Evolutionary conservation across 495 filamentous ascomycete species (phyloP).

Genomic region (Hypoxylon fragiforme): DNA sequence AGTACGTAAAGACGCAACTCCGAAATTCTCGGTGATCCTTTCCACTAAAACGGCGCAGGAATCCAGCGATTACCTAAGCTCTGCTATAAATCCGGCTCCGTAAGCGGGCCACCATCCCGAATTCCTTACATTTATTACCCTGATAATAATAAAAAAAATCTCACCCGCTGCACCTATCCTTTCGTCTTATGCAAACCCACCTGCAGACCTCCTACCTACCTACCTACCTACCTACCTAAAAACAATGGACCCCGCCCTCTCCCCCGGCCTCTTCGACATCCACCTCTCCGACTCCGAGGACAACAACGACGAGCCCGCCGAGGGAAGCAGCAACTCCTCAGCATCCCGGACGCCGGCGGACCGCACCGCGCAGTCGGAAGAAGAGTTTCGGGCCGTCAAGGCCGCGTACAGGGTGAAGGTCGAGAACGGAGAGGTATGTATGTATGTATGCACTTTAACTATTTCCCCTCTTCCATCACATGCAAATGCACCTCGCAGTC

Average conservation of each 20-base stretch:
- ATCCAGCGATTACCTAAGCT: too few relatives aligned
- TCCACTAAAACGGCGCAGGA: too few relatives aligned
- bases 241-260: constrained; percentile 32
- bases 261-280: constrained; percentile 43
- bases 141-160: too few relatives aligned
- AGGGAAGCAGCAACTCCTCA: constrained; percentile 13
- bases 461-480: too few relatives aligned
- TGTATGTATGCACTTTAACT: too few relatives aligned
- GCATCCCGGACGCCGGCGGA: constrained; percentile 29
- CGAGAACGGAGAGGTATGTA: constrained; percentile 51
- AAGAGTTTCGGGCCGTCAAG: constrained; percentile 45
- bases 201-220: too few relatives aligned
- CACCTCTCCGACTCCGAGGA: constrained; percentile 46
- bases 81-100: neutral
- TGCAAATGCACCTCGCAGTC: too few relatives aligned
- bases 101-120: neutral
- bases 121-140: too few relatives aligned
- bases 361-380: constrained; percentile 49
- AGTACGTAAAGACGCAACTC: constrained; percentile 18
- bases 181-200: too few relatives aligned
- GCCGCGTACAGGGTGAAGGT: constrained; percentile 44
- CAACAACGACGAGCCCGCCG: constrained; percentile 7
- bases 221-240: too few relatives aligned
- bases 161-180: too few relatives aligned
- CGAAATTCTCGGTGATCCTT: too few relatives aligned